phyloP scores from a whole-genome alignment of 1,139 yeast species.

The Hyphopichia fennica region DNA sequence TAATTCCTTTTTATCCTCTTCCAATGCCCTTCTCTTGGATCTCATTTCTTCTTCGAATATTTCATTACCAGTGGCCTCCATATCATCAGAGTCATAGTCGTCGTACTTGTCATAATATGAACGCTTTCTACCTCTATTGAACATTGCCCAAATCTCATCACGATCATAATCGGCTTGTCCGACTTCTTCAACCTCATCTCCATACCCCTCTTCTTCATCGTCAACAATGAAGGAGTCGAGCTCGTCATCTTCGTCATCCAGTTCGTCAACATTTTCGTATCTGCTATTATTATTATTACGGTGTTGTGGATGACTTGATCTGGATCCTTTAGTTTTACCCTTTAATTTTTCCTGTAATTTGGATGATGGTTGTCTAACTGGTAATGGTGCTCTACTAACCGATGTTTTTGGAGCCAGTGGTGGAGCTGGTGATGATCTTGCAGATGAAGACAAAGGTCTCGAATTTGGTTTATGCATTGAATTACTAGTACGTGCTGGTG shows the following conservation, averaged over 20 bases:
- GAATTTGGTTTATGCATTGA: background rate
- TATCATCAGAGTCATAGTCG: constrained; percentile 63
- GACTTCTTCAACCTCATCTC: background rate
- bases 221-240: constrained; percentile 57
- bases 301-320: constrained; percentile 1
- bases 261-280: constrained; percentile 14
- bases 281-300: background rate
- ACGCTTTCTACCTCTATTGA: constrained; percentile 63
- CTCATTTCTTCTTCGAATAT: constrained; percentile 76
- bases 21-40: constrained; percentile 58
- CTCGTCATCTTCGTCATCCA: constrained; percentile 32
- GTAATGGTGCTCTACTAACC: constrained; percentile 20
- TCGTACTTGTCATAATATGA: constrained; percentile 44
- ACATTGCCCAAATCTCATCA: constrained; percentile 87
- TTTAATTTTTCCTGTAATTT: constrained; percentile 28
- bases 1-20: constrained; percentile 67
- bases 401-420: background rate
- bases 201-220: constrained; percentile 44
- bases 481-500: background rate
- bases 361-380: constrained; percentile 23
- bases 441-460: background rate
- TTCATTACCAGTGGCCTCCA: constrained; percentile 95
- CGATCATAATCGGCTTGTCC: constrained; percentile 56
- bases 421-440: background rate
- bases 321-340: constrained; percentile 9